Evolutionary conservation across 805 yeast genomes (phyloP).

Genomic region (Candida parachauliodes): DNA sequence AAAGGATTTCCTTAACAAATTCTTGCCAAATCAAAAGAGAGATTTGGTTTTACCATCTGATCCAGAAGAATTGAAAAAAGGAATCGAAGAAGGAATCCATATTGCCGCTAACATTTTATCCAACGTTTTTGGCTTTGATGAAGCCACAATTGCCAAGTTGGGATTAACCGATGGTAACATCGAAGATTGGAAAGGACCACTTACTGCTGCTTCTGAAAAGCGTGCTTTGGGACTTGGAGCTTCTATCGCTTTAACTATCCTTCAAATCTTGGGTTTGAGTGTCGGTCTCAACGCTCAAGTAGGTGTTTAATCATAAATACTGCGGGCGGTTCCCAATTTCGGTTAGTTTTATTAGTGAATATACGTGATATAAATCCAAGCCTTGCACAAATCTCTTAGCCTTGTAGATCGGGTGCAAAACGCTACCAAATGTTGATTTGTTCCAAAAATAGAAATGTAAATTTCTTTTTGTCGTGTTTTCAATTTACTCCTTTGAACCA

Average conservation of each 20-base stretch:
- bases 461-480: slow-evolving; percentile 3
- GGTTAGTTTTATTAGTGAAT: too few species aligned
- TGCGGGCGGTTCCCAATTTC: too few species aligned
- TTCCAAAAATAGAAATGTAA: slow-evolving; percentile 1
- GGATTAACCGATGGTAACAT: background rate
- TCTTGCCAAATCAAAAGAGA: background rate
- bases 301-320: too few species aligned
- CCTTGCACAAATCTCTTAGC: too few species aligned
- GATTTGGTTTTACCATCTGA: background rate
- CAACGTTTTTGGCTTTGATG: background rate
- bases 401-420: too few species aligned
- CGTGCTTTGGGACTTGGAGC: background rate
- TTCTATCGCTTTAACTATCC: background rate
- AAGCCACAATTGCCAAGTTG: background rate
- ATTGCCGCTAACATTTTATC: background rate
- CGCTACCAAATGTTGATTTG: background rate
- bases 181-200: too few species aligned
- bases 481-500: slow-evolving; percentile 1
- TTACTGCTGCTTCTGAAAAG: background rate
- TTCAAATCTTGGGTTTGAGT: background rate
- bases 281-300: background rate
- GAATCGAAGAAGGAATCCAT: background rate
- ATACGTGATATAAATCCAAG: background rate
- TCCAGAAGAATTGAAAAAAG: background rate
- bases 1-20: background rate